Percentiles rank a stretch among this genome's conserved stretches.
Evolutionary conservation across 768 basidiomycete genomes (phyloP).

Genomic region (Hortiboletus campestris): DNA sequence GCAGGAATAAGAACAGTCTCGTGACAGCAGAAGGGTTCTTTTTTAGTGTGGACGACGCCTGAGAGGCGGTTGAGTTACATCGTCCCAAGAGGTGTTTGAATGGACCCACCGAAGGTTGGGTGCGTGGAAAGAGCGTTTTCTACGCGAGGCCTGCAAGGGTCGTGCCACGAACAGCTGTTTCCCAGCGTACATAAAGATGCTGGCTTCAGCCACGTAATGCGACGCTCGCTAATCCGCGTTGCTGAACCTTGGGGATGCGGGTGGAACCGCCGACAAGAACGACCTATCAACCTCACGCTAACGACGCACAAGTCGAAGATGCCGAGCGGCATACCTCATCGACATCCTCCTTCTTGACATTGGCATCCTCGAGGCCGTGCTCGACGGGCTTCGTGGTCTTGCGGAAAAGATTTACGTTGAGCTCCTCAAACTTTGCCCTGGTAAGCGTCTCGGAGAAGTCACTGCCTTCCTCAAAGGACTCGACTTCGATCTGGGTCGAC

Average conservation of each 20-base stretch:
- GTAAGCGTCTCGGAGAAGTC: conserved; percentile 98
- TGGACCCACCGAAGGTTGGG: no score
- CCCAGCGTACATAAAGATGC: no score
- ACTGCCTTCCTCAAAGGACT: conserved; percentile 92
- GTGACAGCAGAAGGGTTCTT: no score
- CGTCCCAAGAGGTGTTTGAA: no score
- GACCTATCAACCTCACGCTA: conserved; percentile 39
- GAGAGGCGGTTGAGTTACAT: no score
- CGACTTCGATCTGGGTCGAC: conserved; percentile 89
- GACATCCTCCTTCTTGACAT: conserved; percentile 96
- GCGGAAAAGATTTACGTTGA: conserved; percentile 98
- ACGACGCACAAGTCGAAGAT: not conserved
- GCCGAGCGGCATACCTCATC: conserved; percentile 60
- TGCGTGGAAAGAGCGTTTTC: no score
- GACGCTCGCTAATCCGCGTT: no score
- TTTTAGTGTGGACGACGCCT: no score
- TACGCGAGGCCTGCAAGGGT: no score
- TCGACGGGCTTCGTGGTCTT: conserved; percentile 99
- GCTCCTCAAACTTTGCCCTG: conserved; percentile 97
- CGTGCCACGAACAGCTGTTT: no score
- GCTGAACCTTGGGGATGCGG: conserved; percentile 99
- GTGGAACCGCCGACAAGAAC: conserved; percentile 97
- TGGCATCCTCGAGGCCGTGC: conserved; percentile 96
- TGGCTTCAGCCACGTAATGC: no score
- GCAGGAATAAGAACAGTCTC: no score